Evolutionary conservation across 176 grass and related monocot genomes (phyloP).

Genomic region (Triticum timopheevii): DNA sequence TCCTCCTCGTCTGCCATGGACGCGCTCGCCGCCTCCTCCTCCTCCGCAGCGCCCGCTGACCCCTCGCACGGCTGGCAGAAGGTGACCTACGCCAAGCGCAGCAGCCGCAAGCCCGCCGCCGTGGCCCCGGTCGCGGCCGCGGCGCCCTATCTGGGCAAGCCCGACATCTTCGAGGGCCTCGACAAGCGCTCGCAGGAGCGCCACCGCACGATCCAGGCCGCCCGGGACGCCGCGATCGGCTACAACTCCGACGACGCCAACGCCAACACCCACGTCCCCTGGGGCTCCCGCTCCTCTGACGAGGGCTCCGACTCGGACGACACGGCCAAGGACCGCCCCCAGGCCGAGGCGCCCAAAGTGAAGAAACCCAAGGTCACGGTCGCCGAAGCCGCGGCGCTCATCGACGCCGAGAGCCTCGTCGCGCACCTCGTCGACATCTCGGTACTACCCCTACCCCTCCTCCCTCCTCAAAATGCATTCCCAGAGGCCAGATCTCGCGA

Average conservation of each 20-base stretch:
- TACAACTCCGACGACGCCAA: slow-evolving; percentile 27
- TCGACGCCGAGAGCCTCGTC: slow-evolving; percentile 67
- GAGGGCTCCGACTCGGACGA: slow-evolving; percentile 50
- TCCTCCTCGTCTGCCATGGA: slow-evolving; percentile 43
- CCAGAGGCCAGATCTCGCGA: too few relatives aligned
- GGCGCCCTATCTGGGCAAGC: slow-evolving; percentile 40
- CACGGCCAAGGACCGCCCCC: slow-evolving; percentile 14
- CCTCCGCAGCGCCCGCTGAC: slow-evolving; percentile 12
- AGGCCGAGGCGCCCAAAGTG: slow-evolving; percentile 61
- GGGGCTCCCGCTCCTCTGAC: slow-evolving; percentile 46
- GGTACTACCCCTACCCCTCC: slow-evolving; percentile 18
- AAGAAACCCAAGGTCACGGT: slow-evolving; percentile 89
- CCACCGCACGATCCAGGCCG: slow-evolving; percentile 66
- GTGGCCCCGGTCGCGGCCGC: not conserved
- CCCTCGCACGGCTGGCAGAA: slow-evolving; percentile 86
- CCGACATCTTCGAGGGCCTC: slow-evolving; percentile 64
- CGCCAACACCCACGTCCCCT: not conserved
- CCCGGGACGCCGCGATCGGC: slow-evolving; percentile 44
- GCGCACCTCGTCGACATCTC: slow-evolving; percentile 75
- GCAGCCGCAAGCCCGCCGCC: slow-evolving; percentile 58
- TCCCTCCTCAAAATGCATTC: too few relatives aligned
- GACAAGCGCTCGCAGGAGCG: slow-evolving; percentile 83
- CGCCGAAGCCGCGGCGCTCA: slow-evolving; percentile 52
- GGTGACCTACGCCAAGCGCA: slow-evolving; percentile 80
- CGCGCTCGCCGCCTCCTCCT: not conserved